These are phyloP conservation scores for Phialemonium atrogriseum DNA, from an alignment of 2,329 filamentous ascomycete species.

Conservation along the genomic window DNA sequence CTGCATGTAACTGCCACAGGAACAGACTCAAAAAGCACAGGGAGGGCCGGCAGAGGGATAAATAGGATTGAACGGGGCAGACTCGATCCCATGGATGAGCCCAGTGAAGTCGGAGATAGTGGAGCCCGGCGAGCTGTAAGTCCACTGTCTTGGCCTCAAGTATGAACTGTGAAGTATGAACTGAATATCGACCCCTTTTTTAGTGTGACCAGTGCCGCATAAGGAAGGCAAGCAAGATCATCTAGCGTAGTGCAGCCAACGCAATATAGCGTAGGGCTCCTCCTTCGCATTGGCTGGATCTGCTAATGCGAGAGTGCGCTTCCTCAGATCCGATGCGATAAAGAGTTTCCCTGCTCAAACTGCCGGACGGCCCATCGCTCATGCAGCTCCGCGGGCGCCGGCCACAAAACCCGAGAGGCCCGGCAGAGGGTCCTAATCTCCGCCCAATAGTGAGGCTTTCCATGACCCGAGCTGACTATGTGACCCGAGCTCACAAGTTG, in stretches of 20 bases:
- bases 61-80: too few species aligned
- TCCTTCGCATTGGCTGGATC: not conserved
- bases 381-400: conserved; percentile 46
- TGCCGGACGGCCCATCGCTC: conserved; percentile 43
- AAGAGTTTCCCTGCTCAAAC: conserved; percentile 49
- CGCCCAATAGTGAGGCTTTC: conserved; percentile 45
- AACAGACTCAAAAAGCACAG: too few species aligned
- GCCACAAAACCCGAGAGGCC: conserved; percentile 45
- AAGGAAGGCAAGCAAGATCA: conserved; percentile 22
- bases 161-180: too few species aligned
- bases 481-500: not conserved
- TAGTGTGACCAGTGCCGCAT: conserved; percentile 32
- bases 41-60: too few species aligned
- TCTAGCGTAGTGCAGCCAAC: not conserved
- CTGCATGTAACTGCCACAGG: too few species aligned
- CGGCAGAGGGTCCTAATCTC: conserved; percentile 51
- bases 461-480: not conserved
- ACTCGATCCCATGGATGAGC: too few species aligned
- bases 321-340: conserved; percentile 48
- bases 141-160: too few species aligned
- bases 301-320: conserved; percentile 4
- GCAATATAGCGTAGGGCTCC: not conserved
- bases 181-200: too few species aligned
- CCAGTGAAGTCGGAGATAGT: too few species aligned
- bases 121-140: too few species aligned